Evolutionary conservation across 345 rosid genomes (phyloP), one percentile per base, ranked within the genome.

Genomic region (Pistacia atlantica): DNA sequence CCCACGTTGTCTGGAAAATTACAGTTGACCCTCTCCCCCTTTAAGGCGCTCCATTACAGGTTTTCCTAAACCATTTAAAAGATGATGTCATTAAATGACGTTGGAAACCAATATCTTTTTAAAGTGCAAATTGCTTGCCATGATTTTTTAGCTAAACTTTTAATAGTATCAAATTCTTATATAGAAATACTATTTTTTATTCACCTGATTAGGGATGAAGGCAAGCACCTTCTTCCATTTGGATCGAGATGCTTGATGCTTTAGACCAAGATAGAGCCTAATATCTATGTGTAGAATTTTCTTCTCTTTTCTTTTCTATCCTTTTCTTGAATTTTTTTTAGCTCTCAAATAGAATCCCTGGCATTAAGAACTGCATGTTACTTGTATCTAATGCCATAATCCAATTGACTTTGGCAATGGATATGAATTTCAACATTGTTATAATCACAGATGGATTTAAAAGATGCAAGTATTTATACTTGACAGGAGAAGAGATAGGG

Each of bases 381-480:
- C 16, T 20, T 18, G 8, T 22, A 22, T 18, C 46, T n/a, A n/a
- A 18, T 56, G 37, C 31, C 64, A 35, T 9, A 56, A 56, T 11
- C 38, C n/a, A 56, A 54, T 0, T 18, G 5, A 16, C 57, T 16
- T 4, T 58, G 10, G 22, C 38, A 11, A 58, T 22, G 20, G 14
- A 22, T 13, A 5, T 62, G 20, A 22, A 31, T 31, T 72, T 38
- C 17, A 55, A n/a, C 42, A 20, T 13, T 37, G 65, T 0, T 38
- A 9, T 57, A 71, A 57, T 55, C 51, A n/a, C 8, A 55, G 48
- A 55, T 55, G 49, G 28, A 57, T 69, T 4, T 48, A 7, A 10
- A 69, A 55, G 48, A 69, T 35, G 71, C 45, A 69, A 65, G 54
- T 17, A 69, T 52, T 18, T n/a, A 8, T 42, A 14, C 17, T 67